A percentile compares a stretch with the other conserved stretches of the same genome.
These are phyloP conservation scores for Apophysomyces variabilis DNA, from an alignment of 371 early-diverging fungal genomes.

Conservation along the genomic window DNA sequence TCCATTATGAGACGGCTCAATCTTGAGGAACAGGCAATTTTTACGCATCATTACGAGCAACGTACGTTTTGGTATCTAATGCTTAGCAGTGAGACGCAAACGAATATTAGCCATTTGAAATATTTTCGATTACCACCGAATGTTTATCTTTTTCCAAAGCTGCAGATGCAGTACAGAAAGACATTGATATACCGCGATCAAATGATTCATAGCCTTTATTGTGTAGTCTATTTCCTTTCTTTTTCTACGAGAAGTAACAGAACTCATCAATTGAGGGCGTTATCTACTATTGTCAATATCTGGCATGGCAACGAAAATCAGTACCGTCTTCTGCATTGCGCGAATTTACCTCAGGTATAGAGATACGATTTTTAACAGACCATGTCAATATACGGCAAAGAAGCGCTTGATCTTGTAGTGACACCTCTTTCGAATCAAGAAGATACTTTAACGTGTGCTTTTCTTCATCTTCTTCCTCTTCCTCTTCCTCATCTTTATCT, in stretches of 20 bases:
- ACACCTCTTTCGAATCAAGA: not conserved
- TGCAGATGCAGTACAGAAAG: too few species aligned
- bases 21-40: too few species aligned
- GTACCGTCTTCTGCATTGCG: not conserved
- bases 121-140: too few species aligned
- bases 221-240: not conserved
- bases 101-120: too few species aligned
- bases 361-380: conserved; percentile 35
- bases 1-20: too few species aligned
- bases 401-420: conserved; percentile 10
- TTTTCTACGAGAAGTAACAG: not conserved
- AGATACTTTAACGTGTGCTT: not conserved
- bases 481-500: conserved; percentile 37
- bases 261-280: not conserved
- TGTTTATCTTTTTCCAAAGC: too few species aligned
- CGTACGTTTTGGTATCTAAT: too few species aligned
- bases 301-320: not conserved
- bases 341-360: conserved; percentile 25
- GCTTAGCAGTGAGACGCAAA: too few species aligned
- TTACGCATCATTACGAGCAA: too few species aligned
- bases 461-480: conserved; percentile 23
- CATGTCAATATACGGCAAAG: conserved; percentile 35
- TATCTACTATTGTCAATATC: not conserved
- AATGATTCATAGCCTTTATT: too few species aligned
- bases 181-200: too few species aligned